Base-by-base conservation (phyloP, 2,329 filamentous ascomycete species). In the Didymella lethalis region DNA sequence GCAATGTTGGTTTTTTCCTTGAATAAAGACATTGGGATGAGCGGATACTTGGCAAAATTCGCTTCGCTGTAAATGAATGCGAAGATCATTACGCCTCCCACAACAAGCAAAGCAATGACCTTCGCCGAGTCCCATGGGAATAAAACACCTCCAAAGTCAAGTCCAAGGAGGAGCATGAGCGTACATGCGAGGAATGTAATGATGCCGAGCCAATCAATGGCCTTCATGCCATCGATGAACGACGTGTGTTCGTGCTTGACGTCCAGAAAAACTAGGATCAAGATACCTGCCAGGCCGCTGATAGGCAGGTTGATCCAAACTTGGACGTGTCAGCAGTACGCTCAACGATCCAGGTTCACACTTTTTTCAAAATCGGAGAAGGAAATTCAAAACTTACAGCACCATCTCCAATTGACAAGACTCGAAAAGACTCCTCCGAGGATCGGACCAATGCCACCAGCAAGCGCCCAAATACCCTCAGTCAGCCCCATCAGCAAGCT, bases 21-120 rank as follows among this genome's bases (percentile, higher is more conserved):
- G 75, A 91, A 90, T 0, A 92, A 77, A 2, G 79, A 79, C 54
- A 90, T 76, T 0, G 89, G 90, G 65, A 92, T 88, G n/a, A 93
- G 78, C 0, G 90, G 90, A 65, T 88, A 85, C 53, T 81, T 80
- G 3, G 89, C 89, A 8, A 91, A 68, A 52, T 83, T 83, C 73
- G 83, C 85, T 75, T 93, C 90, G 64, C 85, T 85, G 62, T 86
- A 75, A 41, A 90, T 70, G 68, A 92, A 86, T 0, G 81, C 71
- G 31, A 79, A 71, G 4, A 80, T 78, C 76, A 83, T 81, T 3
- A 81, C 49, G 7, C 72, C 67, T 0, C 84, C 84, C 45, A 85
- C 80, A 0, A 86, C 76, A 11, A 86, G 79, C 6, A 87, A 70
- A 40, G 82, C 83, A 43, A 86, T 84, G 11, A 86, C 82, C 52